Evolutionary conservation across 2,329 filamentous ascomycete species (phyloP), one percentile per base, ranked within the genome.

Genomic region (Xylaria sp.): DNA sequence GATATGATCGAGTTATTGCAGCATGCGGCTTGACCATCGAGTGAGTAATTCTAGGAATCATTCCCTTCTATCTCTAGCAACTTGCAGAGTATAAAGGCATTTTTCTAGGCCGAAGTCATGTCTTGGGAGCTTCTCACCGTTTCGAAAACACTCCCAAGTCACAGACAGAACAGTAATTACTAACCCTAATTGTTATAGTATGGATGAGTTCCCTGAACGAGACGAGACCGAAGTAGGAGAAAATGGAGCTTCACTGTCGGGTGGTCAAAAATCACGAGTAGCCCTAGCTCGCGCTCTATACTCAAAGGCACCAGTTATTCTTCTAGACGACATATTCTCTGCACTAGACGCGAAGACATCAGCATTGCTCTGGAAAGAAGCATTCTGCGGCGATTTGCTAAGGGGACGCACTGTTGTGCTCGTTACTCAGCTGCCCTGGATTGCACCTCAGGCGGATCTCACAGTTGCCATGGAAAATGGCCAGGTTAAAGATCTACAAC

Each of bases 291-390:
- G 87, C 63, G 84, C 86, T 6, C 73, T 89, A 1, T 89, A 89
- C 73, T 88, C 86, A 1, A 84, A 83, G 61, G 82, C 86, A 0
- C 79, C 84, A 1, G 78, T 88, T 1, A 77, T 89, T 25, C 77
- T 89, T 0, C 81, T 89, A 1, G 87, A 89, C 68, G 87, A 89
- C 65, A 81, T 88, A 2, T 87, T 89, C 69, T 86, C 86, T 0
- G 87, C 87, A 0, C 79, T 89, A 0, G 87, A 89, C 70, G 82
- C 86, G 20, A 86, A 87, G 69, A 89, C 87, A 0, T 83, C 85
- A 0, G 83, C 84, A 17, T 78, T 81, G 2, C 80, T 89, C 1
- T 89, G 86, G 83, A 82, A 86, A 64, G 79, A 83, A 61, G 87
- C 85, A 69, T 89, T 89, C 72, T 87, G 86, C 65, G 80, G 82